Evolutionary conservation across 305 asterid genomes (phyloP).

Genomic region (Solanum hybrid): DNA sequence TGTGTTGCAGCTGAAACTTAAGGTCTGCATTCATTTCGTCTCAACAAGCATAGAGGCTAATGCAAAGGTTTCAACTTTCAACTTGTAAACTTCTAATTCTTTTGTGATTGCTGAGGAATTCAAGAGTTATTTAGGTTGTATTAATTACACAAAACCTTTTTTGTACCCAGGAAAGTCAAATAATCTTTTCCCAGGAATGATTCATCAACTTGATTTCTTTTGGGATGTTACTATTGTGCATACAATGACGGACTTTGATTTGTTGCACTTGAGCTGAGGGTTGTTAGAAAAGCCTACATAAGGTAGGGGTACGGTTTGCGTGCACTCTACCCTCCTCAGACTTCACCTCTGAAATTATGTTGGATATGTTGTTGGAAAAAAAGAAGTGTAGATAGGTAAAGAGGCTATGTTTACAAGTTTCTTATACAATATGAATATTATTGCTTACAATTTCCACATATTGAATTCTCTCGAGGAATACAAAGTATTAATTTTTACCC

Average conservation of each 20-base stretch:
- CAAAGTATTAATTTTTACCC: no score
- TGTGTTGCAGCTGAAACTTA: background rate
- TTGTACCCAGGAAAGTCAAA: no score
- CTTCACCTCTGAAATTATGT: background rate
- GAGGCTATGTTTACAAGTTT: no score
- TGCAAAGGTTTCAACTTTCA: background rate
- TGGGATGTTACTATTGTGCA: background rate
- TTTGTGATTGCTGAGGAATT: background rate
- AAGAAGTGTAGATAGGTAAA: background rate
- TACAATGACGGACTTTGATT: background rate
- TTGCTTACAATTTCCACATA: no score
- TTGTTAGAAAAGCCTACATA: accelerated
- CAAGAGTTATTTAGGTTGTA: background rate
- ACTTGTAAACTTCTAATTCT: background rate
- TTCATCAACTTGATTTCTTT: background rate
- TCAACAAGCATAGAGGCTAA: background rate
- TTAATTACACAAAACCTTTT: background rate
- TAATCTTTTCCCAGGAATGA: background rate
- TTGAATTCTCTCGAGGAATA: no score
- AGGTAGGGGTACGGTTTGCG: background rate
- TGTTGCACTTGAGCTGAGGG: background rate
- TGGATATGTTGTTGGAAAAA: background rate
- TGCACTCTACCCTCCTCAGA: background rate
- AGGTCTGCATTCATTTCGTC: background rate
- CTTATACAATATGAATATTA: no score